Conservation (phyloP, 2,329 filamentous ascomycete species). For the Pleomassaria siparia region DNA sequence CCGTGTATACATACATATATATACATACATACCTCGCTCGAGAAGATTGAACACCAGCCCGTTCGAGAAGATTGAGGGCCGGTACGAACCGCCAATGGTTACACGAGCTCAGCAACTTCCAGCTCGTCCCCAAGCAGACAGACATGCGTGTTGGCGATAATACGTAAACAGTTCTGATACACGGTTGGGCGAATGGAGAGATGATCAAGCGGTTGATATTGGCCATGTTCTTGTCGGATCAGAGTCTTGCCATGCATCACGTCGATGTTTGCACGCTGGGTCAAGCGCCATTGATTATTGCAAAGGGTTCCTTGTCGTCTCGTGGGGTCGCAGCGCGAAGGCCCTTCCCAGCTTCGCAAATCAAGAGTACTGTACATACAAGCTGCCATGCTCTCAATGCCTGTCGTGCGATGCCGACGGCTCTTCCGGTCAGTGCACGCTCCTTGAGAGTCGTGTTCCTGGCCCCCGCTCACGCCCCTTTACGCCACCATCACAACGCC, state of each 20-base stretch:
- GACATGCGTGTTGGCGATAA: too few relatives aligned
- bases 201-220: background rate
- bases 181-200: background rate
- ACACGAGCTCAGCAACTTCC: too few relatives aligned
- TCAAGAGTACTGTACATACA: slow-evolving; percentile 11
- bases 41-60: too few relatives aligned
- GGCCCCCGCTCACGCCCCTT: slow-evolving; percentile 24
- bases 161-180: too few relatives aligned
- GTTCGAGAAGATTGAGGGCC: slow-evolving; percentile 1
- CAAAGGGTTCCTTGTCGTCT: background rate
- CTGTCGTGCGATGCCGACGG: slow-evolving; percentile 14
- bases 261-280: slow-evolving; percentile 6
- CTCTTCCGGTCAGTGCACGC: slow-evolving; percentile 23
- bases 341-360: slow-evolving; percentile 9
- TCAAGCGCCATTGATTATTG: too few relatives aligned
- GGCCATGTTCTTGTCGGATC: background rate
- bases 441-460: slow-evolving; percentile 25
- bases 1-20: too few relatives aligned
- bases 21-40: too few relatives aligned
- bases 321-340: slow-evolving; percentile 8
- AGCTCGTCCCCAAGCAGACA: background rate
- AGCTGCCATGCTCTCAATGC: background rate
- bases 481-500: slow-evolving; percentile 18
- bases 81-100: slow-evolving; percentile 12
- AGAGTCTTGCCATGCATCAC: background rate